Percentiles rank a stretch among this genome's conserved stretches.
phyloP scores from a whole-genome alignment of 2,329 filamentous ascomycete genomes.

The Ophiostoma sp. region DNA sequence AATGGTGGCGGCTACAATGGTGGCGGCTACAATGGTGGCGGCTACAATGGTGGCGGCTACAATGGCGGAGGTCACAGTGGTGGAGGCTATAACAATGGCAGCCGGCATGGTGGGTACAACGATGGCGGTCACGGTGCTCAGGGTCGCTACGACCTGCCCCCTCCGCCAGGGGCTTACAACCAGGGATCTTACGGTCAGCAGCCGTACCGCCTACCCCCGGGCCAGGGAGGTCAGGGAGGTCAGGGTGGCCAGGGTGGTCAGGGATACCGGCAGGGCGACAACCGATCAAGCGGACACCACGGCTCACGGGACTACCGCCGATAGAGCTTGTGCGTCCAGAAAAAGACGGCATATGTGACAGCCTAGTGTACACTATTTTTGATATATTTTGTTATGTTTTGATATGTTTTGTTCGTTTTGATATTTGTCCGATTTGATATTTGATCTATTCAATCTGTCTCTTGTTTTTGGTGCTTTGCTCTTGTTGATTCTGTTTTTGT shows the following conservation, averaged over 20 bases:
- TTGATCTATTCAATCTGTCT: no score
- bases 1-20: constrained; percentile 17
- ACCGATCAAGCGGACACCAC: constrained; percentile 20
- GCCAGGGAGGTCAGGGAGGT: not conserved
- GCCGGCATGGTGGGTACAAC: constrained; percentile 15
- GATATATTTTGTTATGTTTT: not conserved
- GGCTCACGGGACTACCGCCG: constrained; percentile 26
- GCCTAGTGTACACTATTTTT: constrained; percentile 4
- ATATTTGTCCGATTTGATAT: not conserved
- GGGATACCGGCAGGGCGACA: constrained; percentile 23
- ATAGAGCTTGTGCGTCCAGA: not conserved
- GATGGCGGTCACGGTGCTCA: constrained; percentile 15
- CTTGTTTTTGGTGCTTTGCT: no score
- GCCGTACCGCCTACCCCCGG: constrained; percentile 24
- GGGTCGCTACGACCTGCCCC: constrained; percentile 19
- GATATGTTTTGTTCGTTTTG: not conserved
- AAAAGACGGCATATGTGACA: not conserved
- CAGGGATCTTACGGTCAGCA: constrained; percentile 16
- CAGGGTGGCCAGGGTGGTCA: constrained; percentile 24
- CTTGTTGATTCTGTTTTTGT: no score
- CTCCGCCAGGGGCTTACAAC: constrained; percentile 16
- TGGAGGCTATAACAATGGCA: constrained; percentile 18
- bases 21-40: constrained; percentile 2
- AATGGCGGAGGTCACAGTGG: not conserved
- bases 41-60: constrained; percentile 14